A percentile compares a stretch with the other conserved stretches of the same genome.
Conservation (phyloP, 164 flowering plant genomes). For the Stephania yunnanensis region DNA sequence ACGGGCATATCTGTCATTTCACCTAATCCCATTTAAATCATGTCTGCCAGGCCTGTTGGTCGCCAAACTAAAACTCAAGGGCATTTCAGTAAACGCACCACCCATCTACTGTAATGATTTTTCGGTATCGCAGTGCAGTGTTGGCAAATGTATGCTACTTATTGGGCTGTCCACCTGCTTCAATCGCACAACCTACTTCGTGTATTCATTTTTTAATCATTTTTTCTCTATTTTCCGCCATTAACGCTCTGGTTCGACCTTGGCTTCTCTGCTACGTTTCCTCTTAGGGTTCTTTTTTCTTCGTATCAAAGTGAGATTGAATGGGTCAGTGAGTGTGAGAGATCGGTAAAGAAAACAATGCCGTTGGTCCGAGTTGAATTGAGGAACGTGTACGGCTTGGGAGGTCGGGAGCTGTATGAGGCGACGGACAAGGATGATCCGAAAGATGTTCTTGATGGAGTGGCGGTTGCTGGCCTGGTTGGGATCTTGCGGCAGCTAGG, state of each 20-base stretch:
- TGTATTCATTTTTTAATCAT: background rate
- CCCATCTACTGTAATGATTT: conserved; percentile 7
- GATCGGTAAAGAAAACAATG: conserved; percentile 31
- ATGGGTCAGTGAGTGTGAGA: background rate
- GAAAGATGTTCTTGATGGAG: conserved; percentile 75
- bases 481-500: conserved; percentile 93
- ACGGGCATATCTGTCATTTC: conserved; percentile 2
- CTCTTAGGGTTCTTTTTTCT: background rate
- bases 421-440: conserved; percentile 63
- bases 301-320: background rate
- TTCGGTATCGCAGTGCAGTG: conserved; percentile 13
- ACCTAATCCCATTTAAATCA: background rate
- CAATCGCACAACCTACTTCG: conserved; percentile 41
- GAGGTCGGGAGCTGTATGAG: conserved; percentile 51
- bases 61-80: background rate
- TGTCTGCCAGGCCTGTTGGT: background rate
- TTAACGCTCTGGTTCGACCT: conserved; percentile 1
- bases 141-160: conserved; percentile 16
- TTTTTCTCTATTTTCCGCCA: conserved; percentile 10
- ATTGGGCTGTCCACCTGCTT: conserved; percentile 53
- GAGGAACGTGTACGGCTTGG: conserved; percentile 73
- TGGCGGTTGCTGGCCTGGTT: conserved; percentile 89
- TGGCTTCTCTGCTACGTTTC: background rate
- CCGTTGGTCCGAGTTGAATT: conserved; percentile 60
- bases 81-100: background rate